Evolutionary conservation across 768 basidiomycete species (phyloP), one percentile per base, ranked within the genome.

Genomic region (Hortiboletus flavorubellus): DNA sequence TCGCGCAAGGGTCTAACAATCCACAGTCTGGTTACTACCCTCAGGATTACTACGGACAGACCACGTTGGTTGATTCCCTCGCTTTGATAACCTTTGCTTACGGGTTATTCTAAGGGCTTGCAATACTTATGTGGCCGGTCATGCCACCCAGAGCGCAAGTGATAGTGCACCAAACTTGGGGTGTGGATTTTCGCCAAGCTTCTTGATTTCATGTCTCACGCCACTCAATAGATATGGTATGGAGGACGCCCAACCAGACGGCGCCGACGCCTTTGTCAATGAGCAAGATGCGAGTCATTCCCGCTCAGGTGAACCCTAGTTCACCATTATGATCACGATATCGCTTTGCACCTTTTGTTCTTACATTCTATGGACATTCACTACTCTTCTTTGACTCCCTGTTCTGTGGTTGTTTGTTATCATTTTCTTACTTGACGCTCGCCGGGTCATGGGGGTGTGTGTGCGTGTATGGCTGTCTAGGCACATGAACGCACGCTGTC

Each of bases 401-500:
- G 14, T 56, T 46, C 9, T 41, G 8, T 56, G 29, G 12, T 45
- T 47, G 23, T 59, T 42, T 49, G 39, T 26, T 34, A 29, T 41
- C 33, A 6, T 41, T 51, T 49, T 39, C 34, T 53, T 30, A 30
- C 23, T 54, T 29, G 43, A 45, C 40, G 40, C 40, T 49, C 31
- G 23, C 34, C 16, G 30, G 16, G n/a, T 38, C 49, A 46, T 40
- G 56, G 35, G 35, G 30, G 45, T n/a, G 42, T 29, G 14, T 59
- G 46, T 34, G 35, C 11, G 39, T 48, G 44, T 42, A 10, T 35
- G 26, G 23, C 35, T 51, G 23, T 38, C 49, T 31, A 59, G 62
- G 56, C 53, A 65, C 60, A 62, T 62, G 59, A 56, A 51, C 51
- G 54, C 66, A 68, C 54, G 57, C 49, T 52, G 51, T 29, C 47